phyloP scores from a whole-genome alignment of 805 yeast species.

The Candida nanaspora region DNA sequence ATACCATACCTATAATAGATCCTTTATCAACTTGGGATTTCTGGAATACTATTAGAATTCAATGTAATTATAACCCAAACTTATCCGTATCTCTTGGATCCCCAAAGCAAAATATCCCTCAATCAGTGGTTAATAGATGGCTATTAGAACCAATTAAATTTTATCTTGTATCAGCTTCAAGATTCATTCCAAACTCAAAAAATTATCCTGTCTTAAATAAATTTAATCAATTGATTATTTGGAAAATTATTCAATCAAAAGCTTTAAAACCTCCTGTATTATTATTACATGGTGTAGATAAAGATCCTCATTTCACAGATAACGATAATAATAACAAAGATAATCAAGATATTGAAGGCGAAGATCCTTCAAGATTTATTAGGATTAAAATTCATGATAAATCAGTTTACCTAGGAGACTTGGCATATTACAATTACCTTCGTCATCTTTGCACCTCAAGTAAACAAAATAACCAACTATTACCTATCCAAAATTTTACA shows the following conservation, averaged over 20 bases:
- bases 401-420: conserved; percentile 18
- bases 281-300: conserved; percentile 51
- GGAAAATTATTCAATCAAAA: conserved; percentile 34
- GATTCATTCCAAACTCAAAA: conserved; percentile 52
- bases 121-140: conserved; percentile 52
- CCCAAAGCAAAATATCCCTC: conserved; percentile 51
- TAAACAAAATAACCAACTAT: conserved; percentile 17
- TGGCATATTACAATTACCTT: conserved; percentile 24
- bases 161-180: conserved; percentile 45
- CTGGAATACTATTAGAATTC: conserved; percentile 59
- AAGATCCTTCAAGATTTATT: not conserved
- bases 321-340: conserved; percentile 23
- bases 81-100: conserved; percentile 71
- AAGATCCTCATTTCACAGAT: too few relatives aligned
- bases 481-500: conserved; percentile 21
- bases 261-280: conserved; percentile 34
- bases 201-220: conserved; percentile 60
- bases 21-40: conserved; percentile 63
- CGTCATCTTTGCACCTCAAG: conserved; percentile 14
- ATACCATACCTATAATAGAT: conserved; percentile 26
- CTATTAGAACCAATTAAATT: conserved; percentile 58
- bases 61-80: conserved; percentile 45
- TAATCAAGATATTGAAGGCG: not conserved
- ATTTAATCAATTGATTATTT: conserved; percentile 43
- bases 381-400: conserved; percentile 11